Percentiles rank a stretch among this genome's conserved stretches.
phyloP scores from a whole-genome alignment of 2,329 filamentous ascomycete species.

The Pseudophaeomoniella oleicola region DNA sequence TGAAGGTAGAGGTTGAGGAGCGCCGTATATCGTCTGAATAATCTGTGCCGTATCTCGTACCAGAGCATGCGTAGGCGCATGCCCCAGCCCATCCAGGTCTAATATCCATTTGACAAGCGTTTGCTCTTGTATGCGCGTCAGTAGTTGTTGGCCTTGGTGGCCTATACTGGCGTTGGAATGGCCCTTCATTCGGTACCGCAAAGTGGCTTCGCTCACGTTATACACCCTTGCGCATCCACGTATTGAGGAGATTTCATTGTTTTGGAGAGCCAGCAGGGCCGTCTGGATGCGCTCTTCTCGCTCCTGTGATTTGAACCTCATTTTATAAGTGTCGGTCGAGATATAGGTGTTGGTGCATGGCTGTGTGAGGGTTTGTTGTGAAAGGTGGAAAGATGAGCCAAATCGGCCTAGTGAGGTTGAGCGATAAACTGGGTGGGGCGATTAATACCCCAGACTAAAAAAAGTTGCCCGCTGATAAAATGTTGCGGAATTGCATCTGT shows the following conservation, averaged over 20 bases:
- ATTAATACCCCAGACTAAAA: too few species aligned
- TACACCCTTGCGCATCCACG: background rate
- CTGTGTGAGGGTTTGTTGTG: too few species aligned
- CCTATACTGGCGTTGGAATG: background rate
- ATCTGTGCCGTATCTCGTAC: constrained; percentile 3
- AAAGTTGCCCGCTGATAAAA: too few species aligned
- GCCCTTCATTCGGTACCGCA: background rate
- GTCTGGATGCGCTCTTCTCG: background rate
- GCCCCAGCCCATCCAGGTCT: constrained; percentile 4
- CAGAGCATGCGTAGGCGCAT: constrained; percentile 2
- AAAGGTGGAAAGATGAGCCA: too few species aligned
- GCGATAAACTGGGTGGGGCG: too few species aligned
- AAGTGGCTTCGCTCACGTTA: background rate
- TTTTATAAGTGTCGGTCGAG: background rate
- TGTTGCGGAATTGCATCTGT: too few species aligned
- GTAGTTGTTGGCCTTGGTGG: constrained; percentile 3
- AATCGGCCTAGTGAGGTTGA: too few species aligned
- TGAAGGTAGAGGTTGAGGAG: background rate
- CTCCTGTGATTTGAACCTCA: background rate
- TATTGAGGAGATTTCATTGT: background rate
- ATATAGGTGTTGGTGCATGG: too few species aligned
- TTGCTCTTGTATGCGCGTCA: constrained; percentile 4
- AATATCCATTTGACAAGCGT: constrained; percentile 5
- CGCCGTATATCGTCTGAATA: background rate
- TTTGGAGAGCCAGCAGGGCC: background rate